Evolutionary conservation across 2,329 filamentous ascomycete genomes (phyloP).

Genomic region (Hypoxylon sp.): DNA sequence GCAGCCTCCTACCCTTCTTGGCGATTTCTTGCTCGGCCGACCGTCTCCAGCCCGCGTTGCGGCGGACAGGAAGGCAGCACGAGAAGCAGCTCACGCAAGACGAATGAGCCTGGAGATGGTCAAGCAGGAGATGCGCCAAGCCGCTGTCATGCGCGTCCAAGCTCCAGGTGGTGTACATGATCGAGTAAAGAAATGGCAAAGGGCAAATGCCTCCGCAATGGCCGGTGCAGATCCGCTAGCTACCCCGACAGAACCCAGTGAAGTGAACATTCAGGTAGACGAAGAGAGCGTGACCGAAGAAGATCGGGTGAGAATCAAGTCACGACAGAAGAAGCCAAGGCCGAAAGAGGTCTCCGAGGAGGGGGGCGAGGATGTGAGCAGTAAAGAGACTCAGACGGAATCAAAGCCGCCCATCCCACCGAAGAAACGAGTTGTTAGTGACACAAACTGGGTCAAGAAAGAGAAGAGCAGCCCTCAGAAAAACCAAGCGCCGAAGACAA

Average conservation of each 20-base stretch:
- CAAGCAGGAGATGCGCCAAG: conserved; percentile 67
- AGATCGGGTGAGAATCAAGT: conserved; percentile 65
- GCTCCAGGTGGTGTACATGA: conserved; percentile 75
- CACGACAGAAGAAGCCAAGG: conserved; percentile 55
- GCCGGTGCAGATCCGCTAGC: conserved; percentile 59
- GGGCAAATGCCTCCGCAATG: conserved; percentile 73
- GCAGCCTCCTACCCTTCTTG: conserved; percentile 41
- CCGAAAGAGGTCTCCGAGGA: conserved; percentile 43
- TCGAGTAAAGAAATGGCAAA: conserved; percentile 86
- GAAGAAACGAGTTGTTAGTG: conserved; percentile 91
- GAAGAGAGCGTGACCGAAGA: conserved; percentile 68
- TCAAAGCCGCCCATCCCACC: conserved; percentile 67
- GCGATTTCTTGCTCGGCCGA: conserved; percentile 45
- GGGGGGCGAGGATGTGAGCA: conserved; percentile 40
- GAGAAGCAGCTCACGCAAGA: conserved; percentile 53
- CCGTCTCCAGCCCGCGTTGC: conserved; percentile 60
- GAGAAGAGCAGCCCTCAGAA: conserved; percentile 59
- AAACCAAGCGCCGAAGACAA: conserved; percentile 50
- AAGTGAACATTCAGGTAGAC: conserved; percentile 67
- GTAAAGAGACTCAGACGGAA: conserved; percentile 48
- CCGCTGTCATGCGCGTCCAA: conserved; percentile 64
- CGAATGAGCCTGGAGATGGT: conserved; percentile 67
- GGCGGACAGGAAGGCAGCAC: conserved; percentile 51
- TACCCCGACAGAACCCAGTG: conserved; percentile 64
- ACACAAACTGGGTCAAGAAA: conserved; percentile 83